Evolutionary conservation across 1,284 basidiomycete species (phyloP).

Genomic region (Trametes pubescens): DNA sequence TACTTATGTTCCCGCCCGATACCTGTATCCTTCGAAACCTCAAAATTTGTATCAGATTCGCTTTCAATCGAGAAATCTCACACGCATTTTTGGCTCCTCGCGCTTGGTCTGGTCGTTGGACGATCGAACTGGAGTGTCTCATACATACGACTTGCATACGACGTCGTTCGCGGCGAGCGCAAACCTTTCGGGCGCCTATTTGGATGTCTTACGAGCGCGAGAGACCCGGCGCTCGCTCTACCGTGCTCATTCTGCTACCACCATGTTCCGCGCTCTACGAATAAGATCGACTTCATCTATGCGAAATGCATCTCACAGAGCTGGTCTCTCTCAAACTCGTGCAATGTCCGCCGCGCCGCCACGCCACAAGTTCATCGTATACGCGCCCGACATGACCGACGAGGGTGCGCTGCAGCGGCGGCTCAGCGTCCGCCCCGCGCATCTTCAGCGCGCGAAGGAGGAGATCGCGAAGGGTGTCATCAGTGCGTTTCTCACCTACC

Average conservation of each 20-base stretch:
- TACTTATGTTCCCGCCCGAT: neutral
- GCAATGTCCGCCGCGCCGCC: conserved; percentile 2
- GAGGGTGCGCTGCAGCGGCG: conserved; percentile 45
- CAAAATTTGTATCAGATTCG: no score
- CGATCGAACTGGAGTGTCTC: no score
- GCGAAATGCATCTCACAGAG: neutral
- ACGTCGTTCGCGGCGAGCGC: no score
- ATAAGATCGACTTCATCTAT: neutral
- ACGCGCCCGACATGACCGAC: conserved; percentile 49
- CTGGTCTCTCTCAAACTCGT: neutral
- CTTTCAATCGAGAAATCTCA: no score
- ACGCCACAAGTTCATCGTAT: conserved; percentile 47
- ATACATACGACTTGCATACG: no score
- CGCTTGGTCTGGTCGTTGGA: no score
- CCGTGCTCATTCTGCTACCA: neutral
- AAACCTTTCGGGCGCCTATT: no score
- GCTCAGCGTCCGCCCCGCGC: conserved; percentile 43
- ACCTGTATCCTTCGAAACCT: neutral
- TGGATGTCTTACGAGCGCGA: no score
- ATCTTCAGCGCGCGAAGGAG: conserved; percentile 40
- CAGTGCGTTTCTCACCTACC: conserved; percentile 36
- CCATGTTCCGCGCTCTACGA: neutral
- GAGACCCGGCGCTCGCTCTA: no score
- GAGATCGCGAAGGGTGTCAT: conserved; percentile 35
- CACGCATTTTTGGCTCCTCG: no score